These are phyloP conservation scores for Gentiana straminea DNA, from an alignment of 257 asterid species.

Conservation along the genomic window DNA sequence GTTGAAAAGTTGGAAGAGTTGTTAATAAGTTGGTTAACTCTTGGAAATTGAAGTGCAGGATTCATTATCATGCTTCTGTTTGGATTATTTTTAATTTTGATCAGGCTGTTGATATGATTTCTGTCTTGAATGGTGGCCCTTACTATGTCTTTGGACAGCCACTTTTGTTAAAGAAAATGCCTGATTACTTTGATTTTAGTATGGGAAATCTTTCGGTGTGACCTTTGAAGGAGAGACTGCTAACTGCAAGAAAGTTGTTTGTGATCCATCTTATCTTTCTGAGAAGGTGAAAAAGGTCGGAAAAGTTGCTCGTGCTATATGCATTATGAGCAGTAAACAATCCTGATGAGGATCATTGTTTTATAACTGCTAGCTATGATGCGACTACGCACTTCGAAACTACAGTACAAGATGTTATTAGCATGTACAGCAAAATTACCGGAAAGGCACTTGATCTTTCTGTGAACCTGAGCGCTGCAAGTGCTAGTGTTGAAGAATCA, in stretches of 20 bases:
- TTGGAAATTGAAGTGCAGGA: too few species aligned
- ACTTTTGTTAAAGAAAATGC: too few species aligned
- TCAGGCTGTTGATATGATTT: too few species aligned
- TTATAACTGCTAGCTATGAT: slow-evolving; percentile 66
- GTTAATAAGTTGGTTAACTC: too few species aligned
- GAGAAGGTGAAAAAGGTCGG: slow-evolving; percentile 87
- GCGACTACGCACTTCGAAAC: slow-evolving; percentile 83
- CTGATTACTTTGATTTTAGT: too few species aligned
- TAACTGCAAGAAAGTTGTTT: slow-evolving; percentile 92
- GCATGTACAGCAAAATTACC: slow-evolving; percentile 69
- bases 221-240: slow-evolving; percentile 99
- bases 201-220: slow-evolving; percentile 75
- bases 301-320: slow-evolving; percentile 83
- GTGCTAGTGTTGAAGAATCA: slow-evolving; percentile 62
- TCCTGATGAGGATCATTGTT: slow-evolving; percentile 49
- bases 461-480: slow-evolving; percentile 90
- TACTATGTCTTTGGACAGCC: too few species aligned
- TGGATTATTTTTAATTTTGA: too few species aligned
- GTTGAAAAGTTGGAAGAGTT: too few species aligned
- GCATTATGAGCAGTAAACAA: slow-evolving; percentile 72
- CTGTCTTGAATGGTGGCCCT: too few species aligned
- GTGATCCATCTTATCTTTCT: slow-evolving; percentile 82
- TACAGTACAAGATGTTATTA: slow-evolving; percentile 65
- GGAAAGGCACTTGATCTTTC: slow-evolving; percentile 90
- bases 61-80: too few species aligned